Evolutionary conservation across 345 rosid genomes (phyloP).

Genomic region (Gossypium bickii): DNA sequence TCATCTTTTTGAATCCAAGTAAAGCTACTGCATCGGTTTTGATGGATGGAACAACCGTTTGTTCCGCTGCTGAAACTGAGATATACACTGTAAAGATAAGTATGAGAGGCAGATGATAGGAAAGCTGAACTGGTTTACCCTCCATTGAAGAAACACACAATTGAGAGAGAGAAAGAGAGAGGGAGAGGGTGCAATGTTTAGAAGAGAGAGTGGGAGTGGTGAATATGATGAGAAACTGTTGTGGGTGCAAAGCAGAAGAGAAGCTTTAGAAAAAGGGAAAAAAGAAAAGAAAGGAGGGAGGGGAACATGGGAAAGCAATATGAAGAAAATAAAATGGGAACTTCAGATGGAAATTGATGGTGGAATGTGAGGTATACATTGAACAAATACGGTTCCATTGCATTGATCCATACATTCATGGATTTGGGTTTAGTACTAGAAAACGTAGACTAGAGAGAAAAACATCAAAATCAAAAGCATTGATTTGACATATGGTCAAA

Average conservation of each 20-base stretch:
- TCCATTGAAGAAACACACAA: slow-evolving; percentile 47
- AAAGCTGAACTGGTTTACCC: slow-evolving; percentile 31
- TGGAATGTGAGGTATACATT: slow-evolving; percentile 4
- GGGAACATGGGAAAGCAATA: no score
- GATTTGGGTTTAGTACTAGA: not conserved
- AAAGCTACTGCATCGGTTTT: slow-evolving; percentile 69
- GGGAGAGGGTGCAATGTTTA: not conserved
- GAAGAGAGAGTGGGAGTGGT: slow-evolving; percentile 26
- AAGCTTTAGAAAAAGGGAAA: slow-evolving; percentile 35
- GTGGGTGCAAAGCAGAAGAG: slow-evolving; percentile 27
- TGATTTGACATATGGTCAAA: slow-evolving; percentile 43
- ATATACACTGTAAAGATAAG: slow-evolving; percentile 26
- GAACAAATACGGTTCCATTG: slow-evolving; percentile 15
- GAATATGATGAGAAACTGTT: slow-evolving; percentile 43
- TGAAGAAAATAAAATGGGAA: no score
- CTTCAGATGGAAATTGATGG: no score
- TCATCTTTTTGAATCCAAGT: slow-evolving; percentile 61
- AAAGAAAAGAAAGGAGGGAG: no score
- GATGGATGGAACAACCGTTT: slow-evolving; percentile 35
- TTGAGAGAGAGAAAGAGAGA: slow-evolving; percentile 17
- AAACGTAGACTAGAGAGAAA: not conserved
- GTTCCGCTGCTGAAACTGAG: slow-evolving; percentile 26
- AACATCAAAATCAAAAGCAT: no score
- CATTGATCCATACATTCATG: no score
- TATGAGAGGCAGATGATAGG: slow-evolving; percentile 27